Evolutionary conservation across 129 eudicot species (phyloP).

Genomic region (Lactuca sativa): DNA sequence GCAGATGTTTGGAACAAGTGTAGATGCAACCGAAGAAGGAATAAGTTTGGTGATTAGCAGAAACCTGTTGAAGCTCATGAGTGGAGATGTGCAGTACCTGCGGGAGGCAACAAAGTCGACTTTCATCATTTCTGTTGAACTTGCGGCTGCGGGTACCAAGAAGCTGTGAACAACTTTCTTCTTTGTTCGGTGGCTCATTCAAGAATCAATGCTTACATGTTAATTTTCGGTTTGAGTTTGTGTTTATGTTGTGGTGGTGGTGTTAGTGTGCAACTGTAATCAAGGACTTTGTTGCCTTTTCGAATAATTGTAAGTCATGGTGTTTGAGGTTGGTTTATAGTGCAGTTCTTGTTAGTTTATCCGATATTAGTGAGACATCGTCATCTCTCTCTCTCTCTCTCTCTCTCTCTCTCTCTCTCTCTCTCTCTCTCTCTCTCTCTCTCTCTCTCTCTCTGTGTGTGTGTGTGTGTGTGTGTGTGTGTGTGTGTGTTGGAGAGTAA

Average conservation of each 20-base stretch:
- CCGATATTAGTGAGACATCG: too few species aligned
- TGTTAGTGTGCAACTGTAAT: conserved; percentile 19
- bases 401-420: too few species aligned
- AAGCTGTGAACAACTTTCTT: conserved; percentile 1
- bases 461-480: too few species aligned
- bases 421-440: too few species aligned
- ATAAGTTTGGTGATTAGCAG: conserved; percentile 76
- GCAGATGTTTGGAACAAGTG: conserved; percentile 76
- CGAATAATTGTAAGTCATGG: conserved; percentile 27
- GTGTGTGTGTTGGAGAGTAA: too few species aligned
- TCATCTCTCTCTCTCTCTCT: too few species aligned
- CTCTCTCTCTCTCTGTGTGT: too few species aligned
- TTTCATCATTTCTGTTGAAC: conserved; percentile 76
- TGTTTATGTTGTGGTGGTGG: background rate
- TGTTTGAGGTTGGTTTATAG: conserved; percentile 4
- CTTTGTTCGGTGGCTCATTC: background rate
- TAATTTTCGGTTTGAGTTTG: conserved; percentile 16
- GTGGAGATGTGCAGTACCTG: conserved; percentile 87
- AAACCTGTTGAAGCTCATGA: conserved; percentile 87
- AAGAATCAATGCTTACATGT: conserved; percentile 5
- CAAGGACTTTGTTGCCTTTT: conserved; percentile 17
- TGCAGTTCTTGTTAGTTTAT: too few species aligned
- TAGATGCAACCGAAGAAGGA: conserved; percentile 75
- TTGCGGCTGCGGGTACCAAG: conserved; percentile 58
- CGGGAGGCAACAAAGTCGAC: conserved; percentile 74